phyloP scores from a whole-genome alignment of 257 asterid genomes.

The Solanum pennellii region DNA sequence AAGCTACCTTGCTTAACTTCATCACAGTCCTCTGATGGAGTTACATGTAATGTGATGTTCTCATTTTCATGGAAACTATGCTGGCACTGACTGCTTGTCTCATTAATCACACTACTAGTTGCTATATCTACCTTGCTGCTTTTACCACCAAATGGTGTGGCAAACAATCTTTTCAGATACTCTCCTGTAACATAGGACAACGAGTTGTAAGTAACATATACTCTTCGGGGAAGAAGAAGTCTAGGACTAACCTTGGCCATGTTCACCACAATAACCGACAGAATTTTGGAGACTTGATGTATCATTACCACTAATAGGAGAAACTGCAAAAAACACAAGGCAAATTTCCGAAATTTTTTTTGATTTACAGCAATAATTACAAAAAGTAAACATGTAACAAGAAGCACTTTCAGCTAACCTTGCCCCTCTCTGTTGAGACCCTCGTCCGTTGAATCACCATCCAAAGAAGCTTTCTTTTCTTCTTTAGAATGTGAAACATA shows the following conservation, averaged over 20 bases:
- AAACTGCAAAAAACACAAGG: not conserved
- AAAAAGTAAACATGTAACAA: not conserved
- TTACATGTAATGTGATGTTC: not conserved
- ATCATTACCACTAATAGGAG: not conserved
- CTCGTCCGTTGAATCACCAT: not conserved
- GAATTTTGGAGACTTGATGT: not conserved
- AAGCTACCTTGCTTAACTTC: not conserved
- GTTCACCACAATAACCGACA: not conserved
- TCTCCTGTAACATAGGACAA: conserved; percentile 15
- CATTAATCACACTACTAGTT: not conserved
- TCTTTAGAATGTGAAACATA: conserved; percentile 1
- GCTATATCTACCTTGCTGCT: not conserved
- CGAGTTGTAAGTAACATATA: not conserved
- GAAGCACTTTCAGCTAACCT: not conserved
- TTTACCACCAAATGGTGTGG: conserved; percentile 1
- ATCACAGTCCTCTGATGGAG: not conserved
- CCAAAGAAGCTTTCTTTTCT: not conserved
- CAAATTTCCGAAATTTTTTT: not conserved
- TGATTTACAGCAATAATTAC: not conserved
- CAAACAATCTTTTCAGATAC: conserved; percentile 20
- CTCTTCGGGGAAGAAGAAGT: not conserved
- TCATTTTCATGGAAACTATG: not conserved
- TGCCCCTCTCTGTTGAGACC: not conserved
- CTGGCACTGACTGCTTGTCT: conserved; percentile 3
- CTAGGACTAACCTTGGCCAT: not conserved